Percentiles rank a stretch among this genome's conserved stretches.
Evolutionary conservation across 768 basidiomycete species (phyloP).

Genomic region (Kwoniella botswanensis): DNA sequence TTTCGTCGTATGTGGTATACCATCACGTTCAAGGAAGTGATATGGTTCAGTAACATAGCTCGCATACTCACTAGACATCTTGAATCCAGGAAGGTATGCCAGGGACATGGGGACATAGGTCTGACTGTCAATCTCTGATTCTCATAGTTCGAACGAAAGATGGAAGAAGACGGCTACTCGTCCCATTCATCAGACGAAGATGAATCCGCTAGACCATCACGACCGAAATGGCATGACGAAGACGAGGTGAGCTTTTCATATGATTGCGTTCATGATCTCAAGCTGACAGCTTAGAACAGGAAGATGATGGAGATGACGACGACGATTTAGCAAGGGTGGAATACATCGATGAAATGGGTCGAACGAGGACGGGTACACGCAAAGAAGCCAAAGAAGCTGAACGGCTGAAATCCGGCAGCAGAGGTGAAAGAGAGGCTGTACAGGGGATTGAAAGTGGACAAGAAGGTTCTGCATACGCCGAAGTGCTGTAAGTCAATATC

Average conservation of each 20-base stretch:
- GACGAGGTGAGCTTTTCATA: conserved; percentile 6
- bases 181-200: conserved; percentile 49
- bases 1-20: too few species aligned
- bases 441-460: not conserved
- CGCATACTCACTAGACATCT: too few species aligned
- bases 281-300: not conserved
- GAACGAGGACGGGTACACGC: conserved; percentile 51
- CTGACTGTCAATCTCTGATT: not conserved
- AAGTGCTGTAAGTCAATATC: conserved; percentile 51
- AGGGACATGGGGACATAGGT: too few species aligned
- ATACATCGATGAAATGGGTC: conserved; percentile 56
- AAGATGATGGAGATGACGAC: conserved; percentile 24
- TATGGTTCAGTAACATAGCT: too few species aligned
- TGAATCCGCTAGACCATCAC: conserved; percentile 37
- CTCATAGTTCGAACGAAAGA: conserved; percentile 52
- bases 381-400: conserved; percentile 49
- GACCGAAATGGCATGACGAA: conserved; percentile 17
- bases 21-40: too few species aligned
- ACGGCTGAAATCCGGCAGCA: conserved; percentile 7
- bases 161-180: conserved; percentile 44
- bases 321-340: conserved; percentile 45
- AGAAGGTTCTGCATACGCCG: conserved; percentile 46
- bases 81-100: too few species aligned
- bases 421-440: not conserved
- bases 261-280: not conserved